Evolutionary conservation across 2,329 filamentous ascomycete genomes (phyloP).

Genomic region (Xylaria hypoxylon): DNA sequence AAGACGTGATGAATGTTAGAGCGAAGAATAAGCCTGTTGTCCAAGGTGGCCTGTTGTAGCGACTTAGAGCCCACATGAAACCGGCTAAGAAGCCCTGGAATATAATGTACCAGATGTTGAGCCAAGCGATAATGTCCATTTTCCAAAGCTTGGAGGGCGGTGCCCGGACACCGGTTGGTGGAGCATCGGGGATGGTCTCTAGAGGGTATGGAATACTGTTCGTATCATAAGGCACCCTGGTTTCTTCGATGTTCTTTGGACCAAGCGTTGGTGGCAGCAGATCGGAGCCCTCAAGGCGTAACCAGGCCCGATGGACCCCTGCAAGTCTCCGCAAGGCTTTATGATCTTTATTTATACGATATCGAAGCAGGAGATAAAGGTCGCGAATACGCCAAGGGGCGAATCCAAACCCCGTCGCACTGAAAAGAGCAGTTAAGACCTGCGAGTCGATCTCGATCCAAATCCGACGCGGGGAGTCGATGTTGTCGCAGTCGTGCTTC

Average conservation of each 20-base stretch:
- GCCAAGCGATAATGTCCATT: constrained; percentile 82
- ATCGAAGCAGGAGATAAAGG: constrained; percentile 77
- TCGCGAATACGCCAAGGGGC: constrained; percentile 88
- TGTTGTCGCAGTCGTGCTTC: constrained; percentile 69
- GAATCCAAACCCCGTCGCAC: constrained; percentile 85
- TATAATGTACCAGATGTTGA: constrained; percentile 82
- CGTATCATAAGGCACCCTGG: constrained; percentile 54
- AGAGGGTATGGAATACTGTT: constrained; percentile 71
- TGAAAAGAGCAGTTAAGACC: constrained; percentile 86
- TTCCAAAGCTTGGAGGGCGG: constrained; percentile 77
- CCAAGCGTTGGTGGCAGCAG: constrained; percentile 65
- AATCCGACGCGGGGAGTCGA: constrained; percentile 79
- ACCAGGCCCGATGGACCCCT: constrained; percentile 80
- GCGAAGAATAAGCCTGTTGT: constrained; percentile 83
- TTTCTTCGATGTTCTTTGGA: constrained; percentile 62
- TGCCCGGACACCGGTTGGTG: constrained; percentile 78
- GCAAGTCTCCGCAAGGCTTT: constrained; percentile 75
- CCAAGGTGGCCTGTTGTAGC: constrained; percentile 81
- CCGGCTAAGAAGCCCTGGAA: constrained; percentile 78
- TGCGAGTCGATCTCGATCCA: constrained; percentile 91
- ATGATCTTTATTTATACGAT: constrained; percentile 64
- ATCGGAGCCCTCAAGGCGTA: constrained; percentile 75
- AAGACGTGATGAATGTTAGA: constrained; percentile 76
- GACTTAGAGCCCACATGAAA: constrained; percentile 86
- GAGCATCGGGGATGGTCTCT: constrained; percentile 71